A percentile compares a stretch with the other conserved stretches of the same genome.
Conservation (phyloP, 345 rosid species). For the Melastoma malabathricum region DNA sequence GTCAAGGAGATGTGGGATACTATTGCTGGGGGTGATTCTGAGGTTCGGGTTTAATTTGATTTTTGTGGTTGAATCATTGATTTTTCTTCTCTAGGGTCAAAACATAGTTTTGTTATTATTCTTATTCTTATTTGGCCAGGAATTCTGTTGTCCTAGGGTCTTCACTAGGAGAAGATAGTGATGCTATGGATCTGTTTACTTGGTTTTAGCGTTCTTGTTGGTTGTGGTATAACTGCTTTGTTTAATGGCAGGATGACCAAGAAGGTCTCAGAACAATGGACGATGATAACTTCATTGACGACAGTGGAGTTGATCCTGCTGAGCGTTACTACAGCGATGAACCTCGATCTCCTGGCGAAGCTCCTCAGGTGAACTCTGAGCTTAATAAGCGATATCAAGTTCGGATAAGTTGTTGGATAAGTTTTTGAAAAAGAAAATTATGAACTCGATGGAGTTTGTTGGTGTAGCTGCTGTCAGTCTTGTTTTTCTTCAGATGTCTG, state of each 20-base stretch:
- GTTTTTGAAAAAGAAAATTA: too few species aligned
- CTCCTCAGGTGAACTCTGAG: slow-evolving; percentile 48
- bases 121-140: too few species aligned
- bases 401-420: too few species aligned
- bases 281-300: slow-evolving; percentile 92
- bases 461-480: too few species aligned
- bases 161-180: too few species aligned
- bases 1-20: slow-evolving; percentile 96
- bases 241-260: slow-evolving; percentile 55
- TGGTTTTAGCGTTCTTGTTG: neutral
- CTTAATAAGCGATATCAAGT: too few species aligned
- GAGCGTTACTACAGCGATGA: slow-evolving; percentile 71
- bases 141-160: too few species aligned
- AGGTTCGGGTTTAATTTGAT: slow-evolving; percentile 20
- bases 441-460: too few species aligned
- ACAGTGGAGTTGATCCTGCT: slow-evolving; percentile 77
- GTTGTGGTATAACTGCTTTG: too few species aligned
- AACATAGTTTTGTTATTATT: too few species aligned
- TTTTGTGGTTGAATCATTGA: neutral
- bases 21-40: slow-evolving; percentile 71
- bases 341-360: slow-evolving; percentile 44
- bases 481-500: too few species aligned
- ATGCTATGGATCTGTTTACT: neutral
- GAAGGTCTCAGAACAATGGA: slow-evolving; percentile 75
- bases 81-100: too few species aligned